Conservation (phyloP, 73 alveolate species). For the Paramecium biaurelia region DNA sequence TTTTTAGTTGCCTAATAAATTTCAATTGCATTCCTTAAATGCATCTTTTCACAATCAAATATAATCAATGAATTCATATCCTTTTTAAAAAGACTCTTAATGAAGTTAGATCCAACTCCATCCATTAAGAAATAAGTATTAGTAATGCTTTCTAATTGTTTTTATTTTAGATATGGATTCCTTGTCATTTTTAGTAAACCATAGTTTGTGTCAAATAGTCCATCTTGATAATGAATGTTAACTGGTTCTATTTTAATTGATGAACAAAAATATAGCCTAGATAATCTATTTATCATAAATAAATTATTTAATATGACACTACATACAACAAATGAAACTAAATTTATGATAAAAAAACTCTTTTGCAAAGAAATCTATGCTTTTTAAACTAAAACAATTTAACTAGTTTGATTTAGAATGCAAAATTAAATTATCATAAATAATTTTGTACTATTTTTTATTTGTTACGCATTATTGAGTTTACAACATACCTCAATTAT, state of each 20-base stretch:
- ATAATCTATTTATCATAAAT: neutral
- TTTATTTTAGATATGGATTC: neutral
- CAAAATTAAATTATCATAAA: neutral
- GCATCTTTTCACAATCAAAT: slow-evolving; percentile 42
- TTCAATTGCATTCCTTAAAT: slow-evolving; percentile 46
- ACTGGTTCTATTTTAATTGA: neutral
- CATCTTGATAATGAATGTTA: slow-evolving; percentile 4
- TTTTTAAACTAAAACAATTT: neutral
- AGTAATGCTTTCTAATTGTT: neutral
- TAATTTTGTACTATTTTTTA: neutral
- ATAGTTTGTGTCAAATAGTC: slow-evolving; percentile 5
- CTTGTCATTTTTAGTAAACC: slow-evolving; percentile 23
- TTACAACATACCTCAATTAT: neutral
- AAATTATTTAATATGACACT: neutral
- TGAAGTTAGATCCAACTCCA: slow-evolving; percentile 23
- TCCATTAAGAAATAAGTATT: neutral
- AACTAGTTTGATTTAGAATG: neutral
- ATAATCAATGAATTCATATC: slow-evolving; percentile 2
- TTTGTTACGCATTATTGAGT: slow-evolving; percentile 20
- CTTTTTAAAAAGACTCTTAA: slow-evolving; percentile 29
- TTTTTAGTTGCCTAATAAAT: slow-evolving; percentile 38
- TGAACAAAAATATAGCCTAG: neutral
- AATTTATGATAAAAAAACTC: neutral
- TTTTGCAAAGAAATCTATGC: neutral
- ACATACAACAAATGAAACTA: neutral